These are phyloP conservation scores for Hysterangium stoloniferum DNA, from an alignment of 768 basidiomycete genomes.

Conservation along the genomic window DNA sequence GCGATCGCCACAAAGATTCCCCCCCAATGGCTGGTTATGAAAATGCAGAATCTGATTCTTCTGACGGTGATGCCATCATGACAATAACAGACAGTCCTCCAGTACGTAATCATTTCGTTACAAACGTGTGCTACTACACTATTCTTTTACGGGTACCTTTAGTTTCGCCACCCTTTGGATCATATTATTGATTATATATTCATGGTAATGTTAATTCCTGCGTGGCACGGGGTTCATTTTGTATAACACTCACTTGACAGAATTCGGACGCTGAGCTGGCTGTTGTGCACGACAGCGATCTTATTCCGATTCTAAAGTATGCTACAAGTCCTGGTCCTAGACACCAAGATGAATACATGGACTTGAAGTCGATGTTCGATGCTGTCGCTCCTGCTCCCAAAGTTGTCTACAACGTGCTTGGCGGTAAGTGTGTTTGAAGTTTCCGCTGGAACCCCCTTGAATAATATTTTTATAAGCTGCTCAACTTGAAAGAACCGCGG, in stretches of 20 bases:
- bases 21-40: not conserved
- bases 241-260: not conserved
- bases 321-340: too few relatives aligned
- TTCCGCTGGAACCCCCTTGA: too few relatives aligned
- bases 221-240: not conserved
- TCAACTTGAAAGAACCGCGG: too few relatives aligned
- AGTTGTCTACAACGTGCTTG: too few relatives aligned
- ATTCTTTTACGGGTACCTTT: not conserved
- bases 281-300: not conserved
- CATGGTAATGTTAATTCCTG: not conserved
- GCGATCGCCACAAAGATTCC: not conserved
- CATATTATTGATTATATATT: conserved; percentile 1
- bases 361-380: too few relatives aligned
- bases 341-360: too few relatives aligned
- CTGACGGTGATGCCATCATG: too few relatives aligned
- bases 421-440: too few relatives aligned
- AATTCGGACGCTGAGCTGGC: not conserved
- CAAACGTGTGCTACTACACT: not conserved
- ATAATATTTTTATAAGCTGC: too few relatives aligned
- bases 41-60: not conserved
- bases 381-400: too few relatives aligned
- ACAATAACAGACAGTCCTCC: not conserved
- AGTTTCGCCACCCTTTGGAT: not conserved
- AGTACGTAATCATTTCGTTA: not conserved
- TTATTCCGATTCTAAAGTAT: too few relatives aligned